Percentiles rank a stretch among this genome's conserved stretches.
Conservation (phyloP, 2,329 filamentous ascomycete species). For the Hypoxylon sp. region DNA sequence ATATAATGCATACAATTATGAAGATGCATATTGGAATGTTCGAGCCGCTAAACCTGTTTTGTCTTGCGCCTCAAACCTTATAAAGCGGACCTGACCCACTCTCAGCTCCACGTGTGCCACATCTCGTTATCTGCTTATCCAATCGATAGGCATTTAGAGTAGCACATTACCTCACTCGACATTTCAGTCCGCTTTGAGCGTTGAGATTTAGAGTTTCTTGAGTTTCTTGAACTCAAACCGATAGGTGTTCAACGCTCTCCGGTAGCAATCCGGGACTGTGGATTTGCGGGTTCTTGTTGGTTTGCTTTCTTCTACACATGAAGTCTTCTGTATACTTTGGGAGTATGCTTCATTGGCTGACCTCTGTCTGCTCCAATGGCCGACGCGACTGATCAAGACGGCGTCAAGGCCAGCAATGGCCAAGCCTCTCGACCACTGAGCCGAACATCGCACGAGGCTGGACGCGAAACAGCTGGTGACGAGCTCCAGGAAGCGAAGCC, state of each 20-base stretch:
- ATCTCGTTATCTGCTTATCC: conserved; percentile 17
- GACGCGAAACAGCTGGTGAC: conserved; percentile 29
- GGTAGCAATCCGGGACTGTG: not conserved
- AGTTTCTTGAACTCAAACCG: conserved; percentile 5
- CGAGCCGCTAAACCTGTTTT: not conserved
- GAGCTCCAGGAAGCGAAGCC: conserved; percentile 22
- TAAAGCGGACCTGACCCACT: conserved; percentile 2
- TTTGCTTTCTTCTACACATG: not conserved
- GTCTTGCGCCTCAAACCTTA: conserved; percentile 2
- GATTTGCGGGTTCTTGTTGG: not conserved
- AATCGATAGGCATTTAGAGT: conserved; percentile 22
- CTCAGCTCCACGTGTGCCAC: not conserved
- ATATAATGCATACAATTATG: too few species aligned
- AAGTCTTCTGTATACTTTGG: not conserved
- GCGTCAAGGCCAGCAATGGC: conserved; percentile 40
- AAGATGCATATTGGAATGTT: not conserved
- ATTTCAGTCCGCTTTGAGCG: not conserved
- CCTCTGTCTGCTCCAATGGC: conserved; percentile 42
- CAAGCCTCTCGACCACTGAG: conserved; percentile 39
- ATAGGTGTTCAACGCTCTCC: not conserved
- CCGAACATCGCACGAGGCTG: conserved; percentile 33
- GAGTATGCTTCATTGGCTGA: conserved; percentile 28
- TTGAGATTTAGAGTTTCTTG: conserved; percentile 12
- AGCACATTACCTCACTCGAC: conserved; percentile 1
- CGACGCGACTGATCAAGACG: conserved; percentile 46